Conservation (phyloP, 768 basidiomycete species). For the Termitomyces sp. region DNA sequence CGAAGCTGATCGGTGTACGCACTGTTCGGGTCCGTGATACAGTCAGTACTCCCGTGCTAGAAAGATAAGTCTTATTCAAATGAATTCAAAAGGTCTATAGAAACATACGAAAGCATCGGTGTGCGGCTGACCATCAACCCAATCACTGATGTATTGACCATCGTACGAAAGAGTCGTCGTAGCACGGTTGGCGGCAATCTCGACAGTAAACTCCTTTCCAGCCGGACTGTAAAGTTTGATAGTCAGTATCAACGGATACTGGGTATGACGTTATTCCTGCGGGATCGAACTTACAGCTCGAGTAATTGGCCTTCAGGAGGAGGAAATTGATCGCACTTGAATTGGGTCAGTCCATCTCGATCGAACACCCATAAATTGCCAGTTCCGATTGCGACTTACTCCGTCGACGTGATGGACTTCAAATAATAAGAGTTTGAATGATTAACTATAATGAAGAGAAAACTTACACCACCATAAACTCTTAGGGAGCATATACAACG, state of each 20-base stretch:
- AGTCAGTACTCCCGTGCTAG: constrained; percentile 27
- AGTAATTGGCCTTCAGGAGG: constrained; percentile 35
- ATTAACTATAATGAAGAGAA: neutral
- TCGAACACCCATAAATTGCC: neutral
- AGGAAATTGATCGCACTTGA: constrained; percentile 37
- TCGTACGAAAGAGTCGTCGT: constrained; percentile 39
- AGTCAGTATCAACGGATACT: neutral
- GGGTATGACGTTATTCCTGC: neutral
- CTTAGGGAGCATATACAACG: constrained; percentile 36
- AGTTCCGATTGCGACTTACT: constrained; percentile 18
- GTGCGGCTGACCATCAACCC: constrained; percentile 41
- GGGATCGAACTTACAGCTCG: constrained; percentile 30
- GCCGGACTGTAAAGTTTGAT: constrained; percentile 31
- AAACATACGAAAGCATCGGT: constrained; percentile 40
- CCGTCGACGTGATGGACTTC: constrained; percentile 31
- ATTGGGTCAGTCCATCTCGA: neutral
- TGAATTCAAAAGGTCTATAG: neutral
- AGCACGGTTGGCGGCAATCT: constrained; percentile 44
- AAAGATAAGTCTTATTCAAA: neutral
- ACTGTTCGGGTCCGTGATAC: constrained; percentile 48
- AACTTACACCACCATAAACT: constrained; percentile 40
- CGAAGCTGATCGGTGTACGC: constrained; percentile 12
- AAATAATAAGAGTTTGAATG: neutral
- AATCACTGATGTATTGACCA: constrained; percentile 31
- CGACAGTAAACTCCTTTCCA: constrained; percentile 40